Percentiles rank a stretch among this genome's conserved stretches.
These are phyloP conservation scores for Diplosphaera chodatii DNA, from an alignment of 139 green algal species.

Conservation along the genomic window DNA sequence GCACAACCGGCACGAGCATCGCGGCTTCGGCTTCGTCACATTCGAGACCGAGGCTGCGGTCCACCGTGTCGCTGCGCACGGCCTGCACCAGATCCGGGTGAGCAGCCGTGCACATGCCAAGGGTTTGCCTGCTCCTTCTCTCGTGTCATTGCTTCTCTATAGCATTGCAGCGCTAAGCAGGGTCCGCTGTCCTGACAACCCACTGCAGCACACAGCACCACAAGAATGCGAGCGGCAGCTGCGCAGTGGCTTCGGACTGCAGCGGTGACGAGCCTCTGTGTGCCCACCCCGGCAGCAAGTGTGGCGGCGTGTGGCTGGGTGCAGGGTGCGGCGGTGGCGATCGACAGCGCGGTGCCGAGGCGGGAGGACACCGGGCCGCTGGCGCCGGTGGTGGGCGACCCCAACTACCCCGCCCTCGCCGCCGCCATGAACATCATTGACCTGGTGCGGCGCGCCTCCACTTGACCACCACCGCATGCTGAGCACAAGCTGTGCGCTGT, in stretches of 20 bases:
- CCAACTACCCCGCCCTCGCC: background rate
- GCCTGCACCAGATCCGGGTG: slow-evolving; percentile 32
- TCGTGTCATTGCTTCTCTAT: too few relatives aligned
- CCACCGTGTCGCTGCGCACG: slow-evolving; percentile 35
- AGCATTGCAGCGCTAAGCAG: too few relatives aligned
- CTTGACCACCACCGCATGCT: background rate
- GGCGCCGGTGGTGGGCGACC: background rate
- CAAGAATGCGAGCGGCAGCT: too few relatives aligned
- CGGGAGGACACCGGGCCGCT: background rate
- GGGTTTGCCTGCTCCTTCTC: too few relatives aligned
- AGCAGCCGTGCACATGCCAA: too few relatives aligned
- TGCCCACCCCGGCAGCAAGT: too few relatives aligned
- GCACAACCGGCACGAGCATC: slow-evolving; percentile 58
- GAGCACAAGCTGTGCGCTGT: too few relatives aligned
- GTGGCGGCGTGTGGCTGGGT: too few relatives aligned
- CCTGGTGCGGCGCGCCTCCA: background rate
- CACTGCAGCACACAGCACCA: too few relatives aligned
- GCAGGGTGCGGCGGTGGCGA: slow-evolving; percentile 34
- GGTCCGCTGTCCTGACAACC: too few relatives aligned
- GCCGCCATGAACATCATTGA: slow-evolving; percentile 1
- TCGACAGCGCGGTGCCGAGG: slow-evolving; percentile 32
- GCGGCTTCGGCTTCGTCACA: slow-evolving; percentile 88
- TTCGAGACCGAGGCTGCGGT: slow-evolving; percentile 86
- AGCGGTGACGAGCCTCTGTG: too few relatives aligned
- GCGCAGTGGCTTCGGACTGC: too few relatives aligned